Percentiles rank a stretch among this genome's conserved stretches.
Conservation (phyloP, 306 rosid genomes). For the Quercus gilva region DNA sequence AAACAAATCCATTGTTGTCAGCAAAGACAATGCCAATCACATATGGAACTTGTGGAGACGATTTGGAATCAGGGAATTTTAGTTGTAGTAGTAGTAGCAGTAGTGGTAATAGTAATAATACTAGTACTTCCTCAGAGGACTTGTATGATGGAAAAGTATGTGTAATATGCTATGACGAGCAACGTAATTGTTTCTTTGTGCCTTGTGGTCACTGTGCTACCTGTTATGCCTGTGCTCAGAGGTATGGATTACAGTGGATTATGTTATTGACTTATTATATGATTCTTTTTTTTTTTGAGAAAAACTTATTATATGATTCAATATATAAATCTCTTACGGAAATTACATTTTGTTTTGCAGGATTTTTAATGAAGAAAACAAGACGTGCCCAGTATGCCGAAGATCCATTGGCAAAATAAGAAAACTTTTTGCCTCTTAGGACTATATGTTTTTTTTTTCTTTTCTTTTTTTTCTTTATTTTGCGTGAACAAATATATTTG, state of each 20-base stretch:
- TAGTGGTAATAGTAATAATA: not conserved
- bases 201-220: conserved; percentile 50
- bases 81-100: not conserved
- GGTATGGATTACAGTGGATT: conserved; percentile 4
- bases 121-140: conserved; percentile 17
- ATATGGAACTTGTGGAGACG: conserved; percentile 31
- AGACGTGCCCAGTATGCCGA: conserved; percentile 38
- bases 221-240: conserved; percentile 35
- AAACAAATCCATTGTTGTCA: conserved; percentile 22
- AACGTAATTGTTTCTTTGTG: conserved; percentile 39
- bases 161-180: conserved; percentile 36
- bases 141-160: conserved; percentile 40
- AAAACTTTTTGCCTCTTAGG: conserved; percentile 18
- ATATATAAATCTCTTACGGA: not conserved
- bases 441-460: not conserved
- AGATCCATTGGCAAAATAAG: conserved; percentile 35
- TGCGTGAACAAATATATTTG: not conserved
- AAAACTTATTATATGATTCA: not conserved
- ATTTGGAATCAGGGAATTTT: conserved; percentile 20
- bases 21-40: conserved; percentile 11
- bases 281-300: too few species aligned
- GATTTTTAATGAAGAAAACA: conserved; percentile 34
- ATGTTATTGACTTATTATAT: not conserved
- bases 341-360: conserved; percentile 4
- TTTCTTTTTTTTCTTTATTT: not conserved